Evolutionary conservation across 805 yeast genomes (phyloP).

Genomic region (Suhomyces emberorum): DNA sequence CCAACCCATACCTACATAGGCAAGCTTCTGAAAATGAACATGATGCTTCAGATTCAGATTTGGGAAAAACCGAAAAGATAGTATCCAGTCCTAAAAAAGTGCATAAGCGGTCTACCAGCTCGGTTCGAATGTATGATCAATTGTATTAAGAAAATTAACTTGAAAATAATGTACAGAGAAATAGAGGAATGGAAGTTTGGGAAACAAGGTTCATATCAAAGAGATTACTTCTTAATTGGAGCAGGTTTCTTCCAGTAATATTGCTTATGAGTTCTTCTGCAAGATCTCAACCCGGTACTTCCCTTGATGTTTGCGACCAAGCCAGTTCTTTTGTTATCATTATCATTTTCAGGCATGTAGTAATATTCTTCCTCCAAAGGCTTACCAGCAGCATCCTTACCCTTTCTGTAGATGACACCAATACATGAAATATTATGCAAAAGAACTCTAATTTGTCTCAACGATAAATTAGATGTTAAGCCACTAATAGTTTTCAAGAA

Average conservation of each 20-base stretch:
- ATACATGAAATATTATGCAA: conserved; percentile 53
- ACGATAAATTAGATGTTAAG: conserved; percentile 44
- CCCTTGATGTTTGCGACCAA: conserved; percentile 80
- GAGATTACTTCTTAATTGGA: conserved; percentile 36
- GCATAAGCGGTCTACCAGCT: conserved; percentile 7
- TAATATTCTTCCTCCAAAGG: conserved; percentile 92
- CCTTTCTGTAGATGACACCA: conserved; percentile 85
- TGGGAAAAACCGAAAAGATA: too few species aligned
- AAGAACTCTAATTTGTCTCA: conserved; percentile 42
- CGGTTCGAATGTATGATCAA: neutral
- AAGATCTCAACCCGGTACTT: conserved; percentile 73
- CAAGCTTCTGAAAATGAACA: neutral
- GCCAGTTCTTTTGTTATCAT: conserved; percentile 62
- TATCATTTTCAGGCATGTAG: conserved; percentile 80
- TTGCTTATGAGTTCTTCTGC: conserved; percentile 93
- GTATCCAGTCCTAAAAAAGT: neutral
- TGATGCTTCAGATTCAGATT: too few species aligned
- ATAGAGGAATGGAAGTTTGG: too few species aligned
- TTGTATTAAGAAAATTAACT: neutral
- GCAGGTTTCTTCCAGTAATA: conserved; percentile 70
- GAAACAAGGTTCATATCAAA: too few species aligned
- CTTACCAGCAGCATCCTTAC: conserved; percentile 96
- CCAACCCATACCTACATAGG: conserved; percentile 11
- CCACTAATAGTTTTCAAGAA: conserved; percentile 61
- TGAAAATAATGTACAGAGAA: conserved; percentile 10